These are phyloP conservation scores for Dictyostelium brefeldianum DNA, from an alignment of 78 protist genomes.

Conservation along the genomic window DNA sequence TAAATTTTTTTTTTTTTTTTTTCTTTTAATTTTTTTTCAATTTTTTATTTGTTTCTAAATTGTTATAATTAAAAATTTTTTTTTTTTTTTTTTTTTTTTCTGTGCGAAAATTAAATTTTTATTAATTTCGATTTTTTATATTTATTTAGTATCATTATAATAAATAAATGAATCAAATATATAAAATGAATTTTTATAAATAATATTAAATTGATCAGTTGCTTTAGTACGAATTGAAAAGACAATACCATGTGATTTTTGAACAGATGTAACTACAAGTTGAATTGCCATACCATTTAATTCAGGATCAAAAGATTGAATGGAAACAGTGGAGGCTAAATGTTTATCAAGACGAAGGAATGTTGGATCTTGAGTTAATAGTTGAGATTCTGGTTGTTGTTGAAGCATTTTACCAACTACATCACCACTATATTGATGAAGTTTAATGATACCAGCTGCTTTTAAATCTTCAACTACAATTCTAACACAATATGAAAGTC, in stretches of 20 bases:
- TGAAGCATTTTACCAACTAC: not conserved
- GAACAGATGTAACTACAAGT: not conserved
- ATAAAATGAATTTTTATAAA: conserved; percentile 20
- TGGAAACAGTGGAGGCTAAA: not conserved
- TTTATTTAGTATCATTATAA: not conserved
- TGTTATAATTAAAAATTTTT: no score
- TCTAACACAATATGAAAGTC: not conserved
- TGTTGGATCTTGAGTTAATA: not conserved
- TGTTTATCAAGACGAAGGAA: conserved; percentile 22
- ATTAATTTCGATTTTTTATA: no score
- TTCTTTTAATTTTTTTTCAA: not conserved
- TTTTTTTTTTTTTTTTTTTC: not conserved
- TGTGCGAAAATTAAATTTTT: not conserved
- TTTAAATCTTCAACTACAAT: not conserved
- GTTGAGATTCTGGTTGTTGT: not conserved
- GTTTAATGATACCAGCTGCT: not conserved
- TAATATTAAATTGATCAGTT: not conserved
- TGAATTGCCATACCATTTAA: not conserved
- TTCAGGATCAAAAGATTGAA: not conserved
- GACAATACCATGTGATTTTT: conserved; percentile 9
- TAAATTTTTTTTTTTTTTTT: not conserved
- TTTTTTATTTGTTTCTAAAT: no score
- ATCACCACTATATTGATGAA: not conserved
- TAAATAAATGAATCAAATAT: not conserved
- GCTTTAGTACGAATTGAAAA: not conserved